Evolutionary conservation across 2,329 filamentous ascomycete genomes (phyloP).

Genomic region (Ascochyta pisi): DNA sequence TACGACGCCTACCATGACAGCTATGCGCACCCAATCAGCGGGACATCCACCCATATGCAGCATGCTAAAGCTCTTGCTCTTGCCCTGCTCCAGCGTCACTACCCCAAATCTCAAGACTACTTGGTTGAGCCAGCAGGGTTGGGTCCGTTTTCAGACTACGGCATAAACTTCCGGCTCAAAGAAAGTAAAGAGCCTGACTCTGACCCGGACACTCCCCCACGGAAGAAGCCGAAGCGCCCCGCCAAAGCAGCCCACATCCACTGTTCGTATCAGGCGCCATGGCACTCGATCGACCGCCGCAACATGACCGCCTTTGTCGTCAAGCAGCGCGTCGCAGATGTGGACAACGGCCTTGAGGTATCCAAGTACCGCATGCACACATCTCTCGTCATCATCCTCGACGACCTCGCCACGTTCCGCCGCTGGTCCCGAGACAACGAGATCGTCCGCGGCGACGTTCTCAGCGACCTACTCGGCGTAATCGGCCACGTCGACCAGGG

Average conservation of each 20-base stretch:
- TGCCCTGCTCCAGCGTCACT: slow-evolving; percentile 34
- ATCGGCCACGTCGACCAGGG: slow-evolving; percentile 22
- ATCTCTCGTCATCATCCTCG: slow-evolving; percentile 36
- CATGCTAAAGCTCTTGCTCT: slow-evolving; percentile 26
- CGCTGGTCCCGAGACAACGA: slow-evolving; percentile 14
- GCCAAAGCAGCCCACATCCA: neutral
- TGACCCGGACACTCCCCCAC: slow-evolving; percentile 4
- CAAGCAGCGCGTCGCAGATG: neutral
- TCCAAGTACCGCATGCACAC: slow-evolving; percentile 21
- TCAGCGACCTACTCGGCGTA: slow-evolving; percentile 26
- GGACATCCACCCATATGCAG: slow-evolving; percentile 19
- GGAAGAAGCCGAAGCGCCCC: slow-evolving; percentile 8
- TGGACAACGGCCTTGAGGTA: neutral
- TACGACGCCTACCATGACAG: slow-evolving; percentile 18
- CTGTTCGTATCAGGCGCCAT: neutral
- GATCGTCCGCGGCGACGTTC: slow-evolving; percentile 29
- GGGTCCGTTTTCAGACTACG: slow-evolving; percentile 16
- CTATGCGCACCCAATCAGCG: slow-evolving; percentile 17
- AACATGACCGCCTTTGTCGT: slow-evolving; percentile 32
- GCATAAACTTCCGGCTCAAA: slow-evolving; percentile 25
- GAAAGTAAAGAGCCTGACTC: slow-evolving; percentile 8
- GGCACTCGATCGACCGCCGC: slow-evolving; percentile 19
- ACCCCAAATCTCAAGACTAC: slow-evolving; percentile 28
- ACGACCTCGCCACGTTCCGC: slow-evolving; percentile 25
- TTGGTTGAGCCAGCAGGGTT: slow-evolving; percentile 18